A percentile compares a stretch with the other conserved stretches of the same genome.
Conservation (phyloP, 2,329 filamentous ascomycete species). For the Colletotrichum lindemuthianum region DNA sequence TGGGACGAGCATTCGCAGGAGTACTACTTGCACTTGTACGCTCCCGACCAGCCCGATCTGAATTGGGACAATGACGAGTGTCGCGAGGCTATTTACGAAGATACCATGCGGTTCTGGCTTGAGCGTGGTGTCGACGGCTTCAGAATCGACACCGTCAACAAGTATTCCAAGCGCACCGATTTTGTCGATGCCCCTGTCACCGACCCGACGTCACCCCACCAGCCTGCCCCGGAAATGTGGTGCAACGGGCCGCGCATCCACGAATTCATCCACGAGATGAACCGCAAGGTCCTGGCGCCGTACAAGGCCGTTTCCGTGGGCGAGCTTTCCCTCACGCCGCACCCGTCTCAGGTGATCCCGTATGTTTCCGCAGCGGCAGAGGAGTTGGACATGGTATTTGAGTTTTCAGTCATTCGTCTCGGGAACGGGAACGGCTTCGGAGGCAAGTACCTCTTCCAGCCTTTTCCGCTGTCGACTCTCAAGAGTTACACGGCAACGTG, state of each 20-base stretch:
- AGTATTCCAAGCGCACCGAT: constrained; percentile 69
- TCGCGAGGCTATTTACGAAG: constrained; percentile 72
- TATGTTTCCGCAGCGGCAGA: constrained; percentile 64
- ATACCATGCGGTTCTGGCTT: constrained; percentile 78
- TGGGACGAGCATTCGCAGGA: constrained; percentile 61
- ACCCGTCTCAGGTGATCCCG: constrained; percentile 60
- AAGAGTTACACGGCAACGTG: constrained; percentile 56
- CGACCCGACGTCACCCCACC: constrained; percentile 49
- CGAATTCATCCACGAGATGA: constrained; percentile 70
- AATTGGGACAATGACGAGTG: constrained; percentile 79
- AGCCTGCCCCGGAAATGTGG: constrained; percentile 60
- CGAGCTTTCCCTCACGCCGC: constrained; percentile 67
- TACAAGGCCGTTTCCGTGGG: constrained; percentile 72
- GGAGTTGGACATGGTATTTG: constrained; percentile 71
- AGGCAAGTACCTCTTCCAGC: constrained; percentile 60
- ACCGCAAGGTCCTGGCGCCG: constrained; percentile 58
- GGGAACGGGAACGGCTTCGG: constrained; percentile 59
- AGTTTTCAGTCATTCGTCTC: constrained; percentile 66
- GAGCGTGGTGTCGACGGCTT: constrained; percentile 73
- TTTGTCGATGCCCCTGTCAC: constrained; percentile 64
- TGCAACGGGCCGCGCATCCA: constrained; percentile 71
- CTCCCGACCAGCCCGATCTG: constrained; percentile 76
- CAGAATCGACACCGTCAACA: constrained; percentile 75
- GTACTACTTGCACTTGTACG: constrained; percentile 71
- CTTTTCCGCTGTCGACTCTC: constrained; percentile 55